Evolutionary conservation across 2,329 filamentous ascomycete genomes (phyloP).

Genomic region (Aspergillus terreus): DNA sequence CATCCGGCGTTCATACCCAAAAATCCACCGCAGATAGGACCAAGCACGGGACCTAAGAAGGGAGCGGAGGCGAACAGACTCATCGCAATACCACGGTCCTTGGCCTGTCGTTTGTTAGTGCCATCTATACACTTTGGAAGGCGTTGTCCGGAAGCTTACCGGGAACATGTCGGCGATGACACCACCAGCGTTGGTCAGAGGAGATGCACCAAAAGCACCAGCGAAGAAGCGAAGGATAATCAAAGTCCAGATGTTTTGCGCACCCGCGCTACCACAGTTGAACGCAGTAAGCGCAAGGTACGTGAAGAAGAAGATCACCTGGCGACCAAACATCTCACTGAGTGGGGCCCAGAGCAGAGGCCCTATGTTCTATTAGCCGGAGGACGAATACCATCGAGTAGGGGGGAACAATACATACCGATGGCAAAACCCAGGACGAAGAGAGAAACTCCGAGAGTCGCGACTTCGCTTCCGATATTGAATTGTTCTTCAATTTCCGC

Average conservation of each 20-base stretch:
- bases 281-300: conserved; percentile 53
- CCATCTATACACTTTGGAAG: neutral
- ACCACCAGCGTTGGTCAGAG: conserved; percentile 60
- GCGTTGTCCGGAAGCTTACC: neutral
- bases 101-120: conserved; percentile 23
- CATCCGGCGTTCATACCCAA: conserved; percentile 60
- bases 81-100: conserved; percentile 54
- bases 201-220: conserved; percentile 59
- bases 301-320: conserved; percentile 31
- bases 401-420: conserved; percentile 14
- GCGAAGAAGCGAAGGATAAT: conserved; percentile 66
- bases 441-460: conserved; percentile 42
- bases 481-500: conserved; percentile 35
- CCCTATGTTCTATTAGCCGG: conserved; percentile 15
- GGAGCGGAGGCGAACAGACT: conserved; percentile 65
- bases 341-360: conserved; percentile 44
- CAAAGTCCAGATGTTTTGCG: conserved; percentile 56
- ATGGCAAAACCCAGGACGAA: conserved; percentile 47
- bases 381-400: neutral
- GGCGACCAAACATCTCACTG: conserved; percentile 37
- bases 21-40: conserved; percentile 65
- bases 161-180: conserved; percentile 59
- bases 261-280: conserved; percentile 57
- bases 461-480: conserved; percentile 32
- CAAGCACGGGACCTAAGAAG: conserved; percentile 57